Evolutionary conservation across 2,329 filamentous ascomycete species (phyloP), one percentile per base, ranked within the genome.

Genomic region (Tolypocladium pustulatum): DNA sequence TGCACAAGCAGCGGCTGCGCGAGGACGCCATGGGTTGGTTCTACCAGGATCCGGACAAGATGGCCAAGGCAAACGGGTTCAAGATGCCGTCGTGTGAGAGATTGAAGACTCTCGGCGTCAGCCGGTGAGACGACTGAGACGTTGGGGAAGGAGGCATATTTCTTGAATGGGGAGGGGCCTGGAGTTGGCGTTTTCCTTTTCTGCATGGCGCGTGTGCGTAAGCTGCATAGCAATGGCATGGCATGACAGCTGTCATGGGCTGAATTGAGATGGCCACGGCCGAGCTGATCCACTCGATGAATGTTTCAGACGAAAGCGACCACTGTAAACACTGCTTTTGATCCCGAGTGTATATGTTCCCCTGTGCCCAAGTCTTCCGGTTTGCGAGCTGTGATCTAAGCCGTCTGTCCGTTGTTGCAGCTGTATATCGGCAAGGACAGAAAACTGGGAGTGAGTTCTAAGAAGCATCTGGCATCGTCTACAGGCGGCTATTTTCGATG

Each of bases 1-100:
- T 81, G 54, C 76, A 81, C 56, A 82, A 87, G 72, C 81, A 85
- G 68, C 79, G 85, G 63, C 77, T 91, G 72, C 78, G 86, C 62
- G 85, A 96, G 63, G 87, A 90, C 54, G 91, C 92, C 0, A 85
- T 89, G 65, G 92, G 92, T 4, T 96, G 91, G 88, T 91, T 96
- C 68, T 91, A 85, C 71, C 84, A 86, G 58, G 91, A 97, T 67
- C 79, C 85, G 57, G 86, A 87, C 62, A 91, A 91, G 77, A 84
- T 96, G 84, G 82, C 86, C 61, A 73, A 84, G 60, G 92, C 92
- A 36, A 73, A 79, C 38, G 72, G 73, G 22, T 80, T 75, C 61
- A 74, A 77, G 61, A 80, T 78, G 76, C 75, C 76, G 20, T 76
- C 77, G 58, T 87, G 84, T 67, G 72, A 77, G 61, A 74, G 80